Evolutionary conservation across 2,329 filamentous ascomycete species (phyloP), one percentile per base, ranked within the genome.

Genomic region (Talaromyces albobiverticillius): DNA sequence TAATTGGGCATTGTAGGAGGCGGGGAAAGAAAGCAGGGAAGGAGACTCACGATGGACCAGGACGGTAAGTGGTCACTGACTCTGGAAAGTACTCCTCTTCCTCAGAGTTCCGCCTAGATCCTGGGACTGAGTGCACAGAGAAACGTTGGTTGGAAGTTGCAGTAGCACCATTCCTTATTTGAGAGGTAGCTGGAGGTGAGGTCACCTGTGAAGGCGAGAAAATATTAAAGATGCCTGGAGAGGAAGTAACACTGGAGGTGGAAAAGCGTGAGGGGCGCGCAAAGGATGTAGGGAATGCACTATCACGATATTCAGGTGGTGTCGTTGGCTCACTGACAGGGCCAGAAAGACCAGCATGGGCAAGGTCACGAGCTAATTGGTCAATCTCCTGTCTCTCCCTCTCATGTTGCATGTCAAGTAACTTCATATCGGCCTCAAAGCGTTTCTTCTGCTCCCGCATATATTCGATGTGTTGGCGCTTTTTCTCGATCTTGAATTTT

Each of bases 291-390:
- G 88, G 85, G 65, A 95, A 93, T 41, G 86, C 87, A 58, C 83
- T 84, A 60, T 95, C 90, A 63, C 86, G 87, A 71, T 94, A 93
- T 71, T 97, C 94, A 29, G 94, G 94, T 20, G 94, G 94, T 20
- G 94, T 99, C 2, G 94, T 96, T 14, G 94, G 94, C 74, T 97
- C 93, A 63, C 90, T 96, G 68, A 95, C 89, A 64, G 92, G 88
- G 51, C 89, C 89, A 57, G 84, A 79, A 43, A 77, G 61, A 26
- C 72, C 72, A 55, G 80, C 79, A 59, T 82, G 77, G 40, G 79
- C 79, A 54, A 95, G 80, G 62, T 94, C 89, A 62, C 90, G 86
- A 65, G 91, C 87, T 76, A 97, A 88, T 69, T 89, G 86, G 55
- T 88, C 85, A 64, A 95, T 85, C 67, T 96, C 91, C 63, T 88